Base-by-base conservation (phyloP, 768 basidiomycete genomes). In the Pholiota molesta region DNA sequence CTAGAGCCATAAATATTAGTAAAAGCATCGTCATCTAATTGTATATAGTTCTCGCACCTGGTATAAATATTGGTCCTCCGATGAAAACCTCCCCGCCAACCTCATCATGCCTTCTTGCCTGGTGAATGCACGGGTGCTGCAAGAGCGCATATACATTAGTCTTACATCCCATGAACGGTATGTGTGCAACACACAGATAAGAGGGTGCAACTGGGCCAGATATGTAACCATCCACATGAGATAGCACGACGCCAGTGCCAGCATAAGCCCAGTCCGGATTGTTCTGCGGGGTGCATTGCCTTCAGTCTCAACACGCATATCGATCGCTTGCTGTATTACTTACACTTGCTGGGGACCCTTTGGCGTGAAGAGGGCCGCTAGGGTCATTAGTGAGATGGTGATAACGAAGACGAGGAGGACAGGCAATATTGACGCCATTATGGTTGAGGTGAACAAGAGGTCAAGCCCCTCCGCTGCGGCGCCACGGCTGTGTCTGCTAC, bases 171-270 rank as follows among this genome's bases (percentile, higher is more conserved):
- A 40, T 5, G 19, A 28, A 28, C n/a, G 14, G 26, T 5, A 53
- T n/a, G 1, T n/a, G 77, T 86, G 64, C 65, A 96, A 77, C 87
- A 63, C 65, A 96, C 96, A 78, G 70, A 97, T 88, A 55, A 99
- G 82, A 39, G 96, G 96, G 71, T 98, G 88, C 55, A 97, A 75
- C 72, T 99, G 96, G 0, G 95, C 95, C 73, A 97, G 82, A 76
- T 97, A 99, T n/a, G 96, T 95, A 71, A 97, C 86, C 78, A 90
- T 90, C 96, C 96, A 99, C 88, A 98, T 89, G 68, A 99, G 85
- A 79, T 95, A 99, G 76, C 93, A 96, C 59, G 85, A 90, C 3
- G 86, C 79, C 17, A 98, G 75, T 2, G 92, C 84, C 63, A 99
- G 84, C 78, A 94, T 81, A 52, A 94, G 71, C 64, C 83, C 84